phyloP scores from a whole-genome alignment of 176 grass and related monocot species.

The Puccinellia tenuiflora region DNA sequence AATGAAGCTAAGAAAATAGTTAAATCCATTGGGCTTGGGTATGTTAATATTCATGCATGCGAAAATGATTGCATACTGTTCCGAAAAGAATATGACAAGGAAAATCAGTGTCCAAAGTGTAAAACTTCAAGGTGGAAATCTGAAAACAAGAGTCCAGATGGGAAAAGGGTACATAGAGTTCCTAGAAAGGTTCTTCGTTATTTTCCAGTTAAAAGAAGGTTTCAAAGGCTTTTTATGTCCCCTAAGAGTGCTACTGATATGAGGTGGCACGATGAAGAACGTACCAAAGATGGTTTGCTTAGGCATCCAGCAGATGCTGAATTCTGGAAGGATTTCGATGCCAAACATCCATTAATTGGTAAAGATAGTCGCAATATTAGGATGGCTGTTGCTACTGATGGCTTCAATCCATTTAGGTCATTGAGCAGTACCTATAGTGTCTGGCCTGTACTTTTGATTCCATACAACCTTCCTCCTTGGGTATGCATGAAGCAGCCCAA shows the following conservation, averaged over 20 bases:
- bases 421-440: background rate
- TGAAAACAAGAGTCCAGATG: background rate
- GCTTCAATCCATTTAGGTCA: background rate
- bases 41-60: background rate
- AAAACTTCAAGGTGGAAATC: background rate
- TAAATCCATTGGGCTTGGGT: background rate
- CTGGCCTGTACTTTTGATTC: background rate
- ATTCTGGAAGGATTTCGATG: background rate
- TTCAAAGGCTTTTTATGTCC: background rate
- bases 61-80: background rate
- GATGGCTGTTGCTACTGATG: background rate
- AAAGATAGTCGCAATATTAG: background rate
- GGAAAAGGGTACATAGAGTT: background rate
- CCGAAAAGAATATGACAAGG: background rate
- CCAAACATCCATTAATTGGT: background rate
- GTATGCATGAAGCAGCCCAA: constrained; percentile 2
- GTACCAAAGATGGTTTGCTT: background rate
- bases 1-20: background rate
- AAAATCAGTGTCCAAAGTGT: background rate
- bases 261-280: background rate
- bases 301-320: background rate
- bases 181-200: background rate
- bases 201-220: background rate
- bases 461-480: background rate
- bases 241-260: background rate